These are phyloP conservation scores for Pelargonium citronellum DNA, from an alignment of 441 rosid species.

Conservation along the genomic window DNA sequence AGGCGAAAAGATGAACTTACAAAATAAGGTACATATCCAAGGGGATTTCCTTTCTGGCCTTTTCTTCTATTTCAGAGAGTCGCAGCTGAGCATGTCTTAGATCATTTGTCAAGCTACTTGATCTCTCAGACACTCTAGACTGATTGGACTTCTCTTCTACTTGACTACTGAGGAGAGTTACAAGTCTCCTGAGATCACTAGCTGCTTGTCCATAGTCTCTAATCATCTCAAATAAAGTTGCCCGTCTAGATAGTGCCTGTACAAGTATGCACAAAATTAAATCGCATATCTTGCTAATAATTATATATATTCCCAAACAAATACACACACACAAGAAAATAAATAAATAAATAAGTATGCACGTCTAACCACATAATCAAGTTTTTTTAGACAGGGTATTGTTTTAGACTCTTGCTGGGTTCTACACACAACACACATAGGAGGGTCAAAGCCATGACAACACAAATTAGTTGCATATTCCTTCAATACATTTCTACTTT, in stretches of 20 bases:
- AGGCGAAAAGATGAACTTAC: constrained; percentile 41
- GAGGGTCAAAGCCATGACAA: no score
- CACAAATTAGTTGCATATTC: no score
- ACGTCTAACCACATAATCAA: no score
- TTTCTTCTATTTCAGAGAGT: constrained; percentile 62
- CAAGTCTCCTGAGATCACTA: constrained; percentile 62
- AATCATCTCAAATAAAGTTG: constrained; percentile 73
- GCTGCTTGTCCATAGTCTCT: constrained; percentile 85
- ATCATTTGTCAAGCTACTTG: constrained; percentile 41
- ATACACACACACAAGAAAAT: not conserved
- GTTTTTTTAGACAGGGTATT: no score
- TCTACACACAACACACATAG: no score
- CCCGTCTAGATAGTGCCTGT: constrained; percentile 92
- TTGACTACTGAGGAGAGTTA: constrained; percentile 50
- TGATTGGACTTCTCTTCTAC: constrained; percentile 36
- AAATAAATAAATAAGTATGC: no score
- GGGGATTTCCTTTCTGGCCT: constrained; percentile 51
- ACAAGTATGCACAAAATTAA: constrained; percentile 5
- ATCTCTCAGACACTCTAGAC: constrained; percentile 32
- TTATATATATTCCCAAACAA: not conserved
- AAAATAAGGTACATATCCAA: constrained; percentile 71
- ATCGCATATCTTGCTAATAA: not conserved
- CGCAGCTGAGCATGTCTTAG: constrained; percentile 55
- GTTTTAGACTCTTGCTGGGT: no score
- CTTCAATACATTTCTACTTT: no score